Evolutionary conservation across 2,329 filamentous ascomycete species (phyloP).

Genomic region (Aspergillus sclerotialis): DNA sequence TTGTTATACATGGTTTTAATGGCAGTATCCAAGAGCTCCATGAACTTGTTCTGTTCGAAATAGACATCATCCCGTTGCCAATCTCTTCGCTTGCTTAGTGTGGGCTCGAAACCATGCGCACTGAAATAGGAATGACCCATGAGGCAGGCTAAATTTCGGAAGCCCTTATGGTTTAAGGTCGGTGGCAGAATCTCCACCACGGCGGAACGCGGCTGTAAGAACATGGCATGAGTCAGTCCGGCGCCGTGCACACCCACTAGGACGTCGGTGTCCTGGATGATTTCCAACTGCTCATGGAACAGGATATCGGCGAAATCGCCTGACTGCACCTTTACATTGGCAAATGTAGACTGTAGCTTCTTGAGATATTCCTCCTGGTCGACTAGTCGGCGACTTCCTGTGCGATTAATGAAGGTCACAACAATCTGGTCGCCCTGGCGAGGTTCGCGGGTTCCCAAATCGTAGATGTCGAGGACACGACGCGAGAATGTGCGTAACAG

Average conservation of each 20-base stretch:
- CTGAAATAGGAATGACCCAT: slow-evolving; percentile 33
- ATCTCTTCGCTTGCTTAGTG: slow-evolving; percentile 3
- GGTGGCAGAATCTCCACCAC: slow-evolving; percentile 40
- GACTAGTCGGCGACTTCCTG: slow-evolving; percentile 22
- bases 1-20: slow-evolving; percentile 13
- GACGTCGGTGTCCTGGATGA: slow-evolving; percentile 33
- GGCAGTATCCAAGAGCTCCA: slow-evolving; percentile 18
- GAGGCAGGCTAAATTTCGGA: slow-evolving; percentile 37
- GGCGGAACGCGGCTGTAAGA: slow-evolving; percentile 27
- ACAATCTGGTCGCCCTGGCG: slow-evolving; percentile 2
- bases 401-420: slow-evolving; percentile 34
- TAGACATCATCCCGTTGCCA: slow-evolving; percentile 20
- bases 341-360: slow-evolving; percentile 14
- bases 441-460: background rate
- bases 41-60: slow-evolving; percentile 18
- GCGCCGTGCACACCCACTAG: slow-evolving; percentile 41
- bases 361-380: slow-evolving; percentile 22
- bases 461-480: slow-evolving; percentile 25
- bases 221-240: slow-evolving; percentile 38
- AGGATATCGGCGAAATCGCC: slow-evolving; percentile 36
- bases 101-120: slow-evolving; percentile 19
- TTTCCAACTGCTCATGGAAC: slow-evolving; percentile 30
- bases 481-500: slow-evolving; percentile 27
- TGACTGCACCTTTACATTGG: slow-evolving; percentile 22
- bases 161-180: slow-evolving; percentile 30